Base-by-base conservation (phyloP, 441 rosid species). In the California macrophylla region DNA sequence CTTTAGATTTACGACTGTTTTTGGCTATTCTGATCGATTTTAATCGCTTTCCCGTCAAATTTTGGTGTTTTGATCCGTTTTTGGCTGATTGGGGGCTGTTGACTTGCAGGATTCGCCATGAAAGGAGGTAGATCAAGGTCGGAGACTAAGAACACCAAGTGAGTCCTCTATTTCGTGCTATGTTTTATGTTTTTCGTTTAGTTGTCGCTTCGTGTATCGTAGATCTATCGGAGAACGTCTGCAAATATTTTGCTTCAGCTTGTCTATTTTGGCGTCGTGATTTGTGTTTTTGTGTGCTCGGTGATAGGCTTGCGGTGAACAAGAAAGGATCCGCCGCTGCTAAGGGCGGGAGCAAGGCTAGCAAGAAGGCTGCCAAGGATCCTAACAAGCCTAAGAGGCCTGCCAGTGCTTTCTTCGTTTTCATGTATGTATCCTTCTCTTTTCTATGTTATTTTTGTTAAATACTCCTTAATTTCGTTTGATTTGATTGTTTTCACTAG, bases 351-450 rank as follows among this genome's bases (percentile, higher is more conserved):
- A 82, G 72, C 73, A 80, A 80, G 73, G 6, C 84, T 0, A 84
- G 81, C 21, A 58, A 58, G 12, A 91, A 91, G 79, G 89, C 91
- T 0, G 95, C 80, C 1, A 93, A 93, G 83, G 97, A 91, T 75
- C 97, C 98, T 0, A 93, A 89, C 82, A 92, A 92, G 68, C 98
- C 96, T 0, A 92, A 92, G 86, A 87, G 96, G 86, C 97, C 98
- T 1, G 90, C 97, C 24, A 91, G 98, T 78, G 97, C 98, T 70
- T 94, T 94, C 91, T 94, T 94, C 80, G 96, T 94, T 23, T 94
- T 94, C 90, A 94, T 94, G 98, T 94, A 86, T 82, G 24, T 52
- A 18, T 66, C 12, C 42, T 24, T 25, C 64, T 20, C 21, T 69
- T 15, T n/a, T n/a, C n/a, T n/a, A n/a, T n/a, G n/a, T n/a, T 38